These are phyloP conservation scores for Aureoboletus auriporus DNA, from an alignment of 768 basidiomycete genomes.

Conservation along the genomic window DNA sequence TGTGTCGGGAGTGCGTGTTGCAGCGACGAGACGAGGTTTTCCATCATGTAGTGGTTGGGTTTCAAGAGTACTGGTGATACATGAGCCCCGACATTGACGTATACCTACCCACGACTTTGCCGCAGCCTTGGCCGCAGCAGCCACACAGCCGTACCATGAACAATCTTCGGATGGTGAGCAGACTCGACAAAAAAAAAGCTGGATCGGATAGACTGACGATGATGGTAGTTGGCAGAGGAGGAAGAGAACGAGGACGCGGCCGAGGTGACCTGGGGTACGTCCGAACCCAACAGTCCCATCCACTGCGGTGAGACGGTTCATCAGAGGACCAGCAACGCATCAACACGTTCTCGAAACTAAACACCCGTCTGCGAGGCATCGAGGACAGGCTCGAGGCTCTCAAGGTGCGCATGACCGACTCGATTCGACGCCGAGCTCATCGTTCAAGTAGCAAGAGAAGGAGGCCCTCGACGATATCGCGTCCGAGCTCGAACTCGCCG, in stretches of 20 bases:
- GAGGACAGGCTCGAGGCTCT: conserved; percentile 69
- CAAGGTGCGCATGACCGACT: conserved; percentile 46
- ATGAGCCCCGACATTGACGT: too few species aligned
- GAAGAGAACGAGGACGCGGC: conserved; percentile 72
- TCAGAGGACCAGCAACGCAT: conserved; percentile 86
- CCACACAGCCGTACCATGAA: conserved; percentile 22
- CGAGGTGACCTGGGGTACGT: conserved; percentile 83
- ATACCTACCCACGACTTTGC: too few species aligned
- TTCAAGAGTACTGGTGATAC: too few species aligned
- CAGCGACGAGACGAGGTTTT: conserved; percentile 7
- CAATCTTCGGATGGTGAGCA: conserved; percentile 53
- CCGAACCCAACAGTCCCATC: conserved; percentile 1
- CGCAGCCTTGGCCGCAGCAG: too few species aligned
- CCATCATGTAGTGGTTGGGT: neutral
- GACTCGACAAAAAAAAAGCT: conserved; percentile 6
- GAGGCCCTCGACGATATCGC: conserved; percentile 89
- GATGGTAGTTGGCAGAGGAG: conserved; percentile 59
- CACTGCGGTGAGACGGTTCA: neutral
- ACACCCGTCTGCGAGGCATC: conserved; percentile 67
- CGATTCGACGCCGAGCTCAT: neutral
- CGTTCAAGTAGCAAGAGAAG: conserved; percentile 75
- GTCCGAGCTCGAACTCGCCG: conserved; percentile 84
- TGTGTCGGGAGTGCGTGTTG: conserved; percentile 2
- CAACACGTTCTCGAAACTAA: conserved; percentile 88
- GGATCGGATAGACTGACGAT: neutral